Conservation (phyloP, 2,329 filamentous ascomycete genomes). For the Aureobasidium sp. region DNA sequence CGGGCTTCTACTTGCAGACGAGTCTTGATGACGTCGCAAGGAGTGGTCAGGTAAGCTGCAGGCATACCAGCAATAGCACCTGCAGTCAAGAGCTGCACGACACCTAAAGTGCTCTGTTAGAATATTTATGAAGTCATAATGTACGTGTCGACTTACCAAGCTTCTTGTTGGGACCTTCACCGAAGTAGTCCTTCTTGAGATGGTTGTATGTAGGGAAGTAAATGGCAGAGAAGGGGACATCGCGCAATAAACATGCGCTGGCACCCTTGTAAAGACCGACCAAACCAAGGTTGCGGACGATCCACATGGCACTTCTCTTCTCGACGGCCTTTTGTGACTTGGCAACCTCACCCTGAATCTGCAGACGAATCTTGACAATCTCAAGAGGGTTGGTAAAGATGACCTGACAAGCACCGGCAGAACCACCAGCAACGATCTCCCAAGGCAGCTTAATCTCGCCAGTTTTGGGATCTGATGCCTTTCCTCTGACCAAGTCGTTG, state of each 20-base stretch:
- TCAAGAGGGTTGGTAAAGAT: conserved; percentile 97
- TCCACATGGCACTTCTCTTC: conserved; percentile 94
- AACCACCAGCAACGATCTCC: conserved; percentile 81
- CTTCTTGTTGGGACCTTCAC: conserved; percentile 78
- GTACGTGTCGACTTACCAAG: conserved; percentile 40
- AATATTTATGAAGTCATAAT: not conserved
- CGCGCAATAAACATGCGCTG: conserved; percentile 84
- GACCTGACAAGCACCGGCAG: conserved; percentile 90
- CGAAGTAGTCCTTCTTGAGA: conserved; percentile 87
- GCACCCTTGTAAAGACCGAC: conserved; percentile 95
- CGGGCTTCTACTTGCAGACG: conserved; percentile 93
- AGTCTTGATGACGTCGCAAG: conserved; percentile 98
- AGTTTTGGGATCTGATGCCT: conserved; percentile 63
- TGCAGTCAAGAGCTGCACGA: conserved; percentile 83
- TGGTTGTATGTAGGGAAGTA: conserved; percentile 98
- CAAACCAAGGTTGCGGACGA: conserved; percentile 88
- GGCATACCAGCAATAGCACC: conserved; percentile 68
- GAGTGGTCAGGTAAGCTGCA: conserved; percentile 77
- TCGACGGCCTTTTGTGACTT: conserved; percentile 66
- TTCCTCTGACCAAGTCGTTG: conserved; percentile 79
- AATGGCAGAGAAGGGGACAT: conserved; percentile 96
- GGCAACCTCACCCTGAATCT: conserved; percentile 91
- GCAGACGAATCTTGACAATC: conserved; percentile 97
- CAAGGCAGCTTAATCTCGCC: conserved; percentile 60
- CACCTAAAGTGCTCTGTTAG: conserved; percentile 31